phyloP scores from a whole-genome alignment of 2,329 filamentous ascomycete species.

The Myriosclerotinia scirpicola region DNA sequence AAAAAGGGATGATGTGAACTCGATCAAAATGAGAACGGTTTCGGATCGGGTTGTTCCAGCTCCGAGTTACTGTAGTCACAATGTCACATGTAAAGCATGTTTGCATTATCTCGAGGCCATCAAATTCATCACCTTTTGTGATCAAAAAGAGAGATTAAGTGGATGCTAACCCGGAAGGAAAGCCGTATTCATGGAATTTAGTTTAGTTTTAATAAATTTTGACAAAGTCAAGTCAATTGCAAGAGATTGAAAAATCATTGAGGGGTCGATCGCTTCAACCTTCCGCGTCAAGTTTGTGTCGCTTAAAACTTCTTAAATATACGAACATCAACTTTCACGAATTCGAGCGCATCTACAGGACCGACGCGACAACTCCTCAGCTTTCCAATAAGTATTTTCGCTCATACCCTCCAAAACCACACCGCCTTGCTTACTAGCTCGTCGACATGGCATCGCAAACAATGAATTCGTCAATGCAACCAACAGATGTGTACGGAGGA shows the following conservation, averaged over 20 bases:
- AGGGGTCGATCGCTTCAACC: conserved; percentile 18
- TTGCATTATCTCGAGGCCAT: background rate
- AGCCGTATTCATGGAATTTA: background rate
- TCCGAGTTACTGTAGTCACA: background rate
- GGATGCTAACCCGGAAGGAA: too few relatives aligned
- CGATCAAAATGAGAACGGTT: background rate
- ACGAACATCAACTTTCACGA: conserved; percentile 2
- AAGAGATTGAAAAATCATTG: background rate
- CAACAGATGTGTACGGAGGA: conserved; percentile 64
- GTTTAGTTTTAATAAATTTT: background rate
- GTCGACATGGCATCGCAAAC: conserved; percentile 56
- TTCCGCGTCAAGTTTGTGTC: conserved; percentile 10
- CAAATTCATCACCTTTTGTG: background rate
- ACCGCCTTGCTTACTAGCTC: background rate
- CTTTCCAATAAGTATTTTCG: background rate
- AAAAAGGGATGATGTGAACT: conserved; percentile 9
- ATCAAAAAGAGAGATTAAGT: background rate
- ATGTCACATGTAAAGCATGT: background rate
- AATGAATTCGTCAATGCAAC: conserved; percentile 55
- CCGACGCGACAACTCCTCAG: conserved; percentile 22
- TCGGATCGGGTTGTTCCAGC: conserved; percentile 18
- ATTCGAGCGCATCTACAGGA: conserved; percentile 20
- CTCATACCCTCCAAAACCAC: background rate
- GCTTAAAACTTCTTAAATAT: conserved; percentile 15
- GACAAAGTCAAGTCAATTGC: background rate